phyloP scores from a whole-genome alignment of 495 filamentous ascomycete genomes.

The Hypoxylon perforatum region DNA sequence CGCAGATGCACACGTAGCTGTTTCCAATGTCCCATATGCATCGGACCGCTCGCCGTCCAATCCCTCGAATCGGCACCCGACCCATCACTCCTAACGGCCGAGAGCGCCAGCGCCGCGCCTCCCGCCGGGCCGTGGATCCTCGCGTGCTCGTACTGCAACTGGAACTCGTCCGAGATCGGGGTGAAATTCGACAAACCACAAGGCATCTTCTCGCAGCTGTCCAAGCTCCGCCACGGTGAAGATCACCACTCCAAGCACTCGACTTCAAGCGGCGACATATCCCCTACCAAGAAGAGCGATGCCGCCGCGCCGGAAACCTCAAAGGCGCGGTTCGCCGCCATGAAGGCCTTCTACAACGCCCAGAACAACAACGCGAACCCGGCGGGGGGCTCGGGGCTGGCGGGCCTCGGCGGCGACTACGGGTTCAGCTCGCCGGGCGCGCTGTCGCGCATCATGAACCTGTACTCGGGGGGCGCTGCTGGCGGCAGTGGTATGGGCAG shows the following conservation, averaged over 20 bases:
- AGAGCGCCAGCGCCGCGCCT: constrained; percentile 42
- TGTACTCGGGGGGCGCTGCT: constrained; percentile 77
- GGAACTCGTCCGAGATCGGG: constrained; percentile 89
- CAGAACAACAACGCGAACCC: constrained; percentile 72
- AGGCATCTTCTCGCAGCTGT: constrained; percentile 83
- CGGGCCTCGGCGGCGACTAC: constrained; percentile 66
- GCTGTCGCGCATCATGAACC: constrained; percentile 86
- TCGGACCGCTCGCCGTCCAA: constrained; percentile 79
- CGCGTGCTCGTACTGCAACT: constrained; percentile 87
- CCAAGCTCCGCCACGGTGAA: constrained; percentile 67
- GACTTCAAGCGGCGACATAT: constrained; percentile 33
- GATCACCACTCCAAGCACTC: constrained; percentile 58
- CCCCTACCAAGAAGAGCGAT: constrained; percentile 29
- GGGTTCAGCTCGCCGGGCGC: constrained; percentile 83
- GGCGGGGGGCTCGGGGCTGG: constrained; percentile 62
- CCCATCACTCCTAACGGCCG: constrained; percentile 52
- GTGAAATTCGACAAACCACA: constrained; percentile 90
- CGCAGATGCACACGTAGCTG: constrained; percentile 92
- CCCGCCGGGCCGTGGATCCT: constrained; percentile 77
- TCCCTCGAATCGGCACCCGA: constrained; percentile 67
- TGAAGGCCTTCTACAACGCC: constrained; percentile 77
- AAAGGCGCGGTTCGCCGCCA: constrained; percentile 62
- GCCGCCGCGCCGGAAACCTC: constrained; percentile 34
- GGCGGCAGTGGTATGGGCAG: constrained; percentile 57
- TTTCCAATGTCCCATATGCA: constrained; percentile 92